Evolutionary conservation across 805 yeast species (phyloP).

Genomic region (Jamesozyma piceae): DNA sequence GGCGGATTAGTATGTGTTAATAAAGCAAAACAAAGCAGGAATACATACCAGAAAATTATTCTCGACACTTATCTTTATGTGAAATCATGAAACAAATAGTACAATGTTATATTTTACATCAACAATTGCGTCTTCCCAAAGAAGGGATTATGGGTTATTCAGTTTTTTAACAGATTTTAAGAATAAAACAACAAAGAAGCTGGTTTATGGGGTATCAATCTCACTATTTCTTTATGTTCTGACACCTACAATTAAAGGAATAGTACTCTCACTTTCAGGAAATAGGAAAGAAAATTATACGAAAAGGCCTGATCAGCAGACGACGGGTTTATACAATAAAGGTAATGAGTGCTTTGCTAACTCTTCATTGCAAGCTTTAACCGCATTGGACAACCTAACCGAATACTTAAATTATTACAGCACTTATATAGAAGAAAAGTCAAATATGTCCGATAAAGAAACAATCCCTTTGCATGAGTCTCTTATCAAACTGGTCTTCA

Average conservation of each 20-base stretch:
- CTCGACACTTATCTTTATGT: too few relatives aligned
- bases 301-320: slow-evolving; percentile 57
- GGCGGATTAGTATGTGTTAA: too few relatives aligned
- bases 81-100: too few relatives aligned
- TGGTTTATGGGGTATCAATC: not conserved
- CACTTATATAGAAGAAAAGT: not conserved
- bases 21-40: too few relatives aligned
- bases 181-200: not conserved
- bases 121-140: not conserved
- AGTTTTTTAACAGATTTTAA: not conserved
- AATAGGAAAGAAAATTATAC: not conserved
- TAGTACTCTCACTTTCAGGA: not conserved
- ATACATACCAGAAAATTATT: too few relatives aligned
- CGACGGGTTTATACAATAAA: slow-evolving; percentile 75
- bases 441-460: not conserved
- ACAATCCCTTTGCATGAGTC: slow-evolving; percentile 45
- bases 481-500: slow-evolving; percentile 41
- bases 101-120: not conserved
- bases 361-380: slow-evolving; percentile 72
- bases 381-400: slow-evolving; percentile 50
- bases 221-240: not conserved
- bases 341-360: slow-evolving; percentile 92
- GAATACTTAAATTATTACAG: slow-evolving; percentile 37
- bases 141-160: not conserved
- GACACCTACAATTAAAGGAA: not conserved